Conservation (phyloP, 768 basidiomycete genomes). For the Leccinum boreale region DNA sequence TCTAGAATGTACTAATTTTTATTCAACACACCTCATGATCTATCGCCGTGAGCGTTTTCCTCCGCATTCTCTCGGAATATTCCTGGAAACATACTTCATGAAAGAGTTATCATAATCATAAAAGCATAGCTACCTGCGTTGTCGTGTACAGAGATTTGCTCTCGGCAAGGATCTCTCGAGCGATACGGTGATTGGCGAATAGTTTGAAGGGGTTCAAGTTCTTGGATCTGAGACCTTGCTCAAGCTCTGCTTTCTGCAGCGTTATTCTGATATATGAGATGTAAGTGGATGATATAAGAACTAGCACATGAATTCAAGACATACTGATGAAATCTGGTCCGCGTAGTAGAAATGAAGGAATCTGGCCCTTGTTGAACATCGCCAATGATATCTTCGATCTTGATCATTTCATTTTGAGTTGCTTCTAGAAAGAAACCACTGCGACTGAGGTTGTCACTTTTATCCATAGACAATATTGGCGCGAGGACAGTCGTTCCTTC, state of each 20-base stretch:
- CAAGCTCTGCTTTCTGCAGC: not conserved
- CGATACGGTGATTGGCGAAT: conserved; percentile 1
- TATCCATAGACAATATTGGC: not conserved
- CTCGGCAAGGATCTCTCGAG: conserved; percentile 1
- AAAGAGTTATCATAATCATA: not conserved
- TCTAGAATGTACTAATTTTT: too few relatives aligned
- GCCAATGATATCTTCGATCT: not conserved
- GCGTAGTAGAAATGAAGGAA: not conserved
- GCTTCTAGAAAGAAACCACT: conserved; percentile 5
- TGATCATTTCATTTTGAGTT: conserved; percentile 8
- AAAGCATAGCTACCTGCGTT: conserved; percentile 3
- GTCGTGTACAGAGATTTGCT: not conserved
- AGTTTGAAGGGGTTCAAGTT: conserved; percentile 4
- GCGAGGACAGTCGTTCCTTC: not conserved
- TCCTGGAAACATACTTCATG: not conserved
- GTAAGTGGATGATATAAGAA: too few relatives aligned
- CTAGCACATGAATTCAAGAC: not conserved
- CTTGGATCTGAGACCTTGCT: not conserved
- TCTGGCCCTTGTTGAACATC: not conserved
- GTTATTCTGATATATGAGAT: too few relatives aligned
- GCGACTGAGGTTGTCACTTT: not conserved
- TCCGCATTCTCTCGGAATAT: conserved; percentile 6
- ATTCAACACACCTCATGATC: too few relatives aligned
- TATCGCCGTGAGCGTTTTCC: not conserved
- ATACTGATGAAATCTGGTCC: conserved; percentile 1